Conservation (phyloP, 2,329 filamentous ascomycete genomes). For the Cladosporium sp. region DNA sequence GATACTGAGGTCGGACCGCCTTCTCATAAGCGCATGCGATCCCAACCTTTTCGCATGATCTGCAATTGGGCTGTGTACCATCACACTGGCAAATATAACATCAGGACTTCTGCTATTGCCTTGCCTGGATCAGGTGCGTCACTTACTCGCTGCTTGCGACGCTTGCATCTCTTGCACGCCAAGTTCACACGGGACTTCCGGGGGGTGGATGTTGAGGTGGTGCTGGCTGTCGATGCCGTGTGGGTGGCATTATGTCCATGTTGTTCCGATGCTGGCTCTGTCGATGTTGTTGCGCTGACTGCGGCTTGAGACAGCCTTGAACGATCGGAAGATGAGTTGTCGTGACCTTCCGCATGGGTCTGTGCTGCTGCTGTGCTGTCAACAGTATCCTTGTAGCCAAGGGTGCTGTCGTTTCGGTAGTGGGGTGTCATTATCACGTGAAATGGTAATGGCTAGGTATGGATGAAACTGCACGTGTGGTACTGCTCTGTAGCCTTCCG, state of each 20-base stretch:
- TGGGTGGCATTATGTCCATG: background rate
- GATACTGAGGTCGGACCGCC: conserved; percentile 14
- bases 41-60: conserved; percentile 12
- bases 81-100: conserved; percentile 10
- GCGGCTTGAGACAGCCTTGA: background rate
- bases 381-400: conserved; percentile 5
- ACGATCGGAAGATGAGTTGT: background rate
- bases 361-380: background rate
- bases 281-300: background rate
- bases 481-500: background rate
- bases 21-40: conserved; percentile 16
- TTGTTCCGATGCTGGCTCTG: background rate
- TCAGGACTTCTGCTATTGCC: background rate
- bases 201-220: conserved; percentile 1
- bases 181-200: conserved; percentile 12
- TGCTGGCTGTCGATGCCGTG: background rate
- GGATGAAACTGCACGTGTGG: background rate
- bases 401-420: conserved; percentile 9
- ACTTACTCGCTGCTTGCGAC: conserved; percentile 15
- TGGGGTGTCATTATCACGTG: conserved; percentile 9
- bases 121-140: background rate
- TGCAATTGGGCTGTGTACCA: conserved; percentile 14
- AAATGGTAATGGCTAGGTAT: background rate
- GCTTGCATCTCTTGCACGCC: conserved; percentile 18
- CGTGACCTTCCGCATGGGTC: background rate